A percentile compares a stretch with the other conserved stretches of the same genome.
These are phyloP conservation scores for Knufia fluminis DNA, from an alignment of 2,329 filamentous ascomycete genomes.

Conservation along the genomic window DNA sequence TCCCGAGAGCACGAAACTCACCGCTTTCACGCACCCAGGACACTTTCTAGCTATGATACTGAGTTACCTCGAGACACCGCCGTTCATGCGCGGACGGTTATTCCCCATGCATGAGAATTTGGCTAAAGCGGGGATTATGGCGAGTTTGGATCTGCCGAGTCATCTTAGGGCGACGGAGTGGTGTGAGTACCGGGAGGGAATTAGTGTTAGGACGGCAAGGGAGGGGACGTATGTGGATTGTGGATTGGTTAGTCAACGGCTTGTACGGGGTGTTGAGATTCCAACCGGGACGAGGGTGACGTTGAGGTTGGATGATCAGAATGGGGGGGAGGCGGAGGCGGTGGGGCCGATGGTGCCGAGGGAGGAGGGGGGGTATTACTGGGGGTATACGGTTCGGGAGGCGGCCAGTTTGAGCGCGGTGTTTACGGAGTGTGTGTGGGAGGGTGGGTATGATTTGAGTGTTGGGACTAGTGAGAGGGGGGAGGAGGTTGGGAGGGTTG, in stretches of 20 bases:
- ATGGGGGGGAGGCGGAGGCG: constrained; percentile 42
- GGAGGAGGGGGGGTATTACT: constrained; percentile 72
- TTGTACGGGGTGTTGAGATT: constrained; percentile 49
- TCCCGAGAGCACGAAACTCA: constrained; percentile 41
- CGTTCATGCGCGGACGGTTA: constrained; percentile 65
- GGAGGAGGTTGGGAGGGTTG: constrained; percentile 33
- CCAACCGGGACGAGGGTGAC: constrained; percentile 66
- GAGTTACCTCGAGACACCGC: constrained; percentile 74
- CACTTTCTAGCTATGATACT: constrained; percentile 74
- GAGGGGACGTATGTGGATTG: constrained; percentile 45
- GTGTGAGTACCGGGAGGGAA: constrained; percentile 70
- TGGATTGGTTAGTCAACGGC: constrained; percentile 40
- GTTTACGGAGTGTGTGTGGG: constrained; percentile 66
- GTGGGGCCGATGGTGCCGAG: constrained; percentile 61
- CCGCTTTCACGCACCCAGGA: constrained; percentile 63
- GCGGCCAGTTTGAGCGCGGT: constrained; percentile 59
- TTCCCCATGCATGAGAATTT: constrained; percentile 75
- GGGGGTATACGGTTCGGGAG: constrained; percentile 67
- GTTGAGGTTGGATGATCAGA: constrained; percentile 41
- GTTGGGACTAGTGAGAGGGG: constrained; percentile 79
- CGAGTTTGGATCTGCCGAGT: constrained; percentile 75
- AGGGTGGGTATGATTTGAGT: constrained; percentile 71
- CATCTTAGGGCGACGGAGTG: constrained; percentile 69
- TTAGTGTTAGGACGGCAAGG: constrained; percentile 46
- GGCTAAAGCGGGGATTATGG: constrained; percentile 60